These are phyloP conservation scores for Zoysia matrella DNA, from an alignment of 202 grass and related monocot genomes.

Conservation along the genomic window DNA sequence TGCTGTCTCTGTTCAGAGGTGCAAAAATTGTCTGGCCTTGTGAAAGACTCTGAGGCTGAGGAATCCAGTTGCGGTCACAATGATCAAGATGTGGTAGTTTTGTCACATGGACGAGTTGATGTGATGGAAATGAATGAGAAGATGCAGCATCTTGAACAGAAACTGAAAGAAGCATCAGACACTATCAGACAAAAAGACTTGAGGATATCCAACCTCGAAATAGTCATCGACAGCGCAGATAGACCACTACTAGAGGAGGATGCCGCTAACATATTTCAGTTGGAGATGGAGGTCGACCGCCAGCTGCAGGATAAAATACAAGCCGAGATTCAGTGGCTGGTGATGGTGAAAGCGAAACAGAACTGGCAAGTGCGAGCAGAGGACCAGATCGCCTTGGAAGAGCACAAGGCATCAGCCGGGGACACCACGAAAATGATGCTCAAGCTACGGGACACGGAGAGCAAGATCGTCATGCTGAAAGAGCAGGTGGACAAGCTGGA, in stretches of 20 bases:
- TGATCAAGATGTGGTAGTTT: conserved; percentile 27
- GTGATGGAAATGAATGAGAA: conserved; percentile 46
- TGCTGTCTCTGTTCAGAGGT: conserved; percentile 50
- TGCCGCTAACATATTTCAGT: conserved; percentile 29
- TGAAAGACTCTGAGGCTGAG: conserved; percentile 40
- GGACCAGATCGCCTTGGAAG: conserved; percentile 58
- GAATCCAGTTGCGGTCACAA: conserved; percentile 44
- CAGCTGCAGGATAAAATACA: conserved; percentile 60
- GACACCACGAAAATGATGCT: conserved; percentile 31
- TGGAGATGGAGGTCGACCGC: conserved; percentile 58
- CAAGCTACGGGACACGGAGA: conserved; percentile 49
- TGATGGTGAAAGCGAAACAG: conserved; percentile 59
- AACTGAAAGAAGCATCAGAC: conserved; percentile 56
- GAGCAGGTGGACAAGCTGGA: conserved; percentile 55
- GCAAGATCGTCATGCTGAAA: conserved; percentile 54
- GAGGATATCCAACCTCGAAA: conserved; percentile 53
- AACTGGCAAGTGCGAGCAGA: conserved; percentile 58
- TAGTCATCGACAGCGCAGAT: conserved; percentile 20
- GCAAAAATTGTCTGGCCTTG: conserved; percentile 51
- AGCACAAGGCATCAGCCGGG: conserved; percentile 33
- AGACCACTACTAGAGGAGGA: background rate
- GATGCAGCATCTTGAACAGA: conserved; percentile 56
- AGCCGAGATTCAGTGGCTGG: conserved; percentile 55
- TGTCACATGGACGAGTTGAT: background rate
- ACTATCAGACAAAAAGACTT: conserved; percentile 57